Conservation (phyloP, 2,329 filamentous ascomycete genomes). For the Ophiocordyceps camponoti-saundersi region DNA sequence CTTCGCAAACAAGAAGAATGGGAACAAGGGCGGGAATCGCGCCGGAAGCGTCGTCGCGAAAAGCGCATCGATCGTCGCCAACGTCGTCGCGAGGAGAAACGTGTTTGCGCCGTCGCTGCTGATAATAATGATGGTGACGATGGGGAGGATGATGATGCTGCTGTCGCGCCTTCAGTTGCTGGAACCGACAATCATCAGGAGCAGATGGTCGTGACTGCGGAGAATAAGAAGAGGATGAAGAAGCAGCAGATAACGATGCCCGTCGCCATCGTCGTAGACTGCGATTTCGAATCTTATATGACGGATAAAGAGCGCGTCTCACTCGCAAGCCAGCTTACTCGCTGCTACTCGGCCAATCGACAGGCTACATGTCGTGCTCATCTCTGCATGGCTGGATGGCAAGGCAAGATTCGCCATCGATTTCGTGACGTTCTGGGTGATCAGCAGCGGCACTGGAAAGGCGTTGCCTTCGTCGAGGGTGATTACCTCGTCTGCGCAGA, state of each 20-base stretch:
- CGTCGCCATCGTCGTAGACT: constrained; percentile 73
- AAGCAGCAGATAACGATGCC: constrained; percentile 36
- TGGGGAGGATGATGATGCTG: no score
- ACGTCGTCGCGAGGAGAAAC: constrained; percentile 28
- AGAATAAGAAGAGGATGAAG: background rate
- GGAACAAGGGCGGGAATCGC: constrained; percentile 52
- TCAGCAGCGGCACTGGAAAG: constrained; percentile 65
- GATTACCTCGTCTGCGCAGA: constrained; percentile 57
- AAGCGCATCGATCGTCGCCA: constrained; percentile 30
- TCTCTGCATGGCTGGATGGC: constrained; percentile 63
- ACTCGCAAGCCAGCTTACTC: constrained; percentile 65
- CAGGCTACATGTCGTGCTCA: constrained; percentile 50
- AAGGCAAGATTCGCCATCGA: constrained; percentile 55
- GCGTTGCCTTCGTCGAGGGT: constrained; percentile 53
- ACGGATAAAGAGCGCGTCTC: constrained; percentile 70
- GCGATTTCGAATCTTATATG: constrained; percentile 86
- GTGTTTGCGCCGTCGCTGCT: constrained; percentile 29
- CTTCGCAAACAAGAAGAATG: constrained; percentile 54
- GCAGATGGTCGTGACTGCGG: background rate
- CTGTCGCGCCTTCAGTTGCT: no score
- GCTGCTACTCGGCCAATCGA: constrained; percentile 79
- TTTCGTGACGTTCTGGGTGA: constrained; percentile 61
- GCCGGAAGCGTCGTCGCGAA: constrained; percentile 35
- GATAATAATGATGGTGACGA: constrained; percentile 21
- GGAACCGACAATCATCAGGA: background rate